phyloP scores from a whole-genome alignment of 257 asterid genomes.

The Gynochthodes officinalis region DNA sequence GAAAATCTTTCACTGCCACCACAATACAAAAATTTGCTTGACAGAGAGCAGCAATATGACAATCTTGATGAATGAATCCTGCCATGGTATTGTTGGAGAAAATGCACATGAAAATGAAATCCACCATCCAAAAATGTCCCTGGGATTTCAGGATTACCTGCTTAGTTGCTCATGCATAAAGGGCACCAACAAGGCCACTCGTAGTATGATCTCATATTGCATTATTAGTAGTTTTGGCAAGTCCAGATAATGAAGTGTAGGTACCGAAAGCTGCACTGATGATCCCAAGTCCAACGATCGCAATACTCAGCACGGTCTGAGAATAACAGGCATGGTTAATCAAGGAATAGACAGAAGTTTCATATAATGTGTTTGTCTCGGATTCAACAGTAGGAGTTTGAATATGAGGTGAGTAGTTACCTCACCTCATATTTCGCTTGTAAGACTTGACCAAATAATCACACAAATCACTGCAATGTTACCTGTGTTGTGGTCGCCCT shows the following conservation, averaged over 20 bases:
- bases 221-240: slow-evolving; percentile 36
- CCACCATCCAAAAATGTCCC: background rate
- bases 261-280: slow-evolving; percentile 62
- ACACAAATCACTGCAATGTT: background rate
- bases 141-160: background rate
- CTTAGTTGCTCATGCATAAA: too few relatives aligned
- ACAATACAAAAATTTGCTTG: too few relatives aligned
- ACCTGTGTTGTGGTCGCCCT: slow-evolving; percentile 69
- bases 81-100: background rate
- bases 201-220: background rate
- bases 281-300: slow-evolving; percentile 49
- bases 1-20: background rate
- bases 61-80: background rate
- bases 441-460: background rate
- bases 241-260: slow-evolving; percentile 44
- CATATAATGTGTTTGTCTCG: background rate
- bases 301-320: slow-evolving; percentile 35
- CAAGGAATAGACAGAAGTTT: background rate
- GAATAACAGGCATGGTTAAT: background rate
- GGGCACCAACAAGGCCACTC: background rate
- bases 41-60: background rate
- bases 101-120: background rate
- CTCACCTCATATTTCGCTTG: too few relatives aligned
- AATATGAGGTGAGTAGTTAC: background rate
- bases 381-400: background rate